Evolutionary conservation across 2,329 filamentous ascomycete genomes (phyloP).

Genomic region (Fusarium subtropicale): DNA sequence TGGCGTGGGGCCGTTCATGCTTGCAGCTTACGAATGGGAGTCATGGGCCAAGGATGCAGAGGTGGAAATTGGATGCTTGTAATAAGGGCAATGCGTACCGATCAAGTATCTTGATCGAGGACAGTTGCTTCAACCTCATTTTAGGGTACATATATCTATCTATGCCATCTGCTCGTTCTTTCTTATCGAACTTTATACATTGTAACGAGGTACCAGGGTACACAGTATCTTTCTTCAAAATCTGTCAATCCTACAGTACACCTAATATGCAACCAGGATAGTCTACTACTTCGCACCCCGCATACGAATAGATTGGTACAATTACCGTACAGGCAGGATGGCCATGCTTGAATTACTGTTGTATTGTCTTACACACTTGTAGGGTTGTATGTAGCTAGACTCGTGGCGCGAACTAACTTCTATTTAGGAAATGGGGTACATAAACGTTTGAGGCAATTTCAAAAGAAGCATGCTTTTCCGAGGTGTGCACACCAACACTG

Average conservation of each 20-base stretch:
- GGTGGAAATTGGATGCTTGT: too few relatives aligned
- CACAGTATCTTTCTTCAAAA: too few relatives aligned
- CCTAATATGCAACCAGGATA: too few relatives aligned
- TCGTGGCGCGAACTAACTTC: background rate
- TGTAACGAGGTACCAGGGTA: background rate
- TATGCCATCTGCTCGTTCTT: background rate
- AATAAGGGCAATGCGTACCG: rapidly evolving
- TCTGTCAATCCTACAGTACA: background rate
- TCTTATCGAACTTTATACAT: rapidly evolving
- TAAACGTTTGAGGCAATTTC: background rate
- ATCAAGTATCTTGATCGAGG: background rate
- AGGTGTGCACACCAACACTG: background rate
- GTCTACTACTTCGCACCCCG: background rate
- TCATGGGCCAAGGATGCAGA: conserved; percentile 21
- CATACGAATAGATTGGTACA: background rate
- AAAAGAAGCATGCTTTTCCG: background rate
- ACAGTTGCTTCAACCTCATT: background rate
- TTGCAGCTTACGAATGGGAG: conserved; percentile 40
- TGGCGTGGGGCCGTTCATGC: conserved; percentile 37
- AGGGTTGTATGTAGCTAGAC: background rate
- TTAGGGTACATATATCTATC: too few relatives aligned
- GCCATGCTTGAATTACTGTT: background rate
- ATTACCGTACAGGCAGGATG: background rate
- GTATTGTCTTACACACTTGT: background rate
- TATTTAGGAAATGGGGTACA: background rate